Evolutionary conservation across 257 asterid genomes (phyloP), one percentile per base, ranked within the genome.

Genomic region (Hygrophila difformis): DNA sequence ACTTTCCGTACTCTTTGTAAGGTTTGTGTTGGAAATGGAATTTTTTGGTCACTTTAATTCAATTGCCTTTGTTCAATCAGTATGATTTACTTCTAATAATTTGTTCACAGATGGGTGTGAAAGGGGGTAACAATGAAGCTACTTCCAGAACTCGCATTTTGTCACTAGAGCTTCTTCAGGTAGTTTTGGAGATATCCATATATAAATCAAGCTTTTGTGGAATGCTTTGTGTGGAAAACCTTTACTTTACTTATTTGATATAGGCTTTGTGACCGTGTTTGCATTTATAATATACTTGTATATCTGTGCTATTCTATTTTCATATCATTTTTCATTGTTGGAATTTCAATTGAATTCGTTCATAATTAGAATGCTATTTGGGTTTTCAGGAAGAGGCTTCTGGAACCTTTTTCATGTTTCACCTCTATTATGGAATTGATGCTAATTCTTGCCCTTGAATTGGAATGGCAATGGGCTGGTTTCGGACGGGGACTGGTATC

Each of bases 81-180:
- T 26, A 29, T 44, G 21, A 46, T 39, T 57, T 49, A 18, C 35
- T 39, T 47, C 57, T 56, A 58, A 41, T 41, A 45, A 36, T 63
- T 56, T 61, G 65, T 61, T 67, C 68, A 71, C 74, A 91, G 99
- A 86, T 91, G 99, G 82, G 79, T 63, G 63, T 80, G 82, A 86
- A 91, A 82, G 99, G 79, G 65, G 96, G 85, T 42, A 86, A 64
- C 46, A 95, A 86, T 61, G 99, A 86, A 57, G 64, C 76, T 46
- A 86, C 95, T 44, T 65, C 78, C 57, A 91, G 74, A 66, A 76
- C 88, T 39, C 94, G 99, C 39, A 67, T 74, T 65, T 75, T 91
- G 34, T 74, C 95, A 46, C 72, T 91, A 57, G 99, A 91, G 76
- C 94, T 91, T 78, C 73, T 91, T 54, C 99, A 91, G 94, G 99